phyloP scores from a whole-genome alignment of 2,329 filamentous ascomycete genomes.

The Colletotrichum kahawae region DNA sequence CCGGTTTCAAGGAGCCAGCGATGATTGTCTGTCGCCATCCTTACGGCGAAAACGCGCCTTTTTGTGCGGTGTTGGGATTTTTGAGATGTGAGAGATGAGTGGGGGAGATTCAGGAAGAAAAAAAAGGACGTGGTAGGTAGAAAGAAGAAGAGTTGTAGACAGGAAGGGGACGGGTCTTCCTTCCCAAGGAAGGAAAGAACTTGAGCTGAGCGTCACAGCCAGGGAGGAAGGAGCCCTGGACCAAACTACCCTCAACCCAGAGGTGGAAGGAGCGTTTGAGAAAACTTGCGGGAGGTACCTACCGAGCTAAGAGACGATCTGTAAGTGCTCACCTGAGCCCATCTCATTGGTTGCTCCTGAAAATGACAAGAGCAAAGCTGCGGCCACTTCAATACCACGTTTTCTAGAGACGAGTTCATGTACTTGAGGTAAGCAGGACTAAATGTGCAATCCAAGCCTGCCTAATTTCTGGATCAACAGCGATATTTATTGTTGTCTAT shows the following conservation, averaged over 20 bases:
- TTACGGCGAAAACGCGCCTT: not conserved
- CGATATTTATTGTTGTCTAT: not conserved
- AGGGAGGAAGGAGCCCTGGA: not conserved
- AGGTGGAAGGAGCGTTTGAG: fast-evolving
- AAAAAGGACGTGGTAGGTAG: not conserved
- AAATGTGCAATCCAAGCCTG: fast-evolving
- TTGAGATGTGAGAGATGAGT: not conserved
- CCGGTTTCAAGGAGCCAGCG: not conserved
- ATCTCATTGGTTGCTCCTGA: fast-evolving
- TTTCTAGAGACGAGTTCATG: not conserved
- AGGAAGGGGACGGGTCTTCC: not conserved
- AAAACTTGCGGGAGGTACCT: fast-evolving
- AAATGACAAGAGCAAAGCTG: not conserved
- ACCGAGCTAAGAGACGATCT: fast-evolving
- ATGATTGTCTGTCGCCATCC: not conserved
- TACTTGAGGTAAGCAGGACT: not conserved
- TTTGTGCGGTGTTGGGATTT: no score
- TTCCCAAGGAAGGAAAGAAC: fast-evolving
- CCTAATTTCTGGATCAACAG: not conserved
- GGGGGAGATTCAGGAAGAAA: not conserved
- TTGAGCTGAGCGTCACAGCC: fast-evolving
- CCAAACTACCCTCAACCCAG: not conserved
- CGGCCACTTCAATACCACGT: not conserved
- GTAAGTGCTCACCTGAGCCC: fast-evolving
- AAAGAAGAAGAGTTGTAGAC: not conserved